These are phyloP conservation scores for Rubroboletus pulcherrimus DNA, from an alignment of 768 basidiomycete genomes.

Conservation along the genomic window DNA sequence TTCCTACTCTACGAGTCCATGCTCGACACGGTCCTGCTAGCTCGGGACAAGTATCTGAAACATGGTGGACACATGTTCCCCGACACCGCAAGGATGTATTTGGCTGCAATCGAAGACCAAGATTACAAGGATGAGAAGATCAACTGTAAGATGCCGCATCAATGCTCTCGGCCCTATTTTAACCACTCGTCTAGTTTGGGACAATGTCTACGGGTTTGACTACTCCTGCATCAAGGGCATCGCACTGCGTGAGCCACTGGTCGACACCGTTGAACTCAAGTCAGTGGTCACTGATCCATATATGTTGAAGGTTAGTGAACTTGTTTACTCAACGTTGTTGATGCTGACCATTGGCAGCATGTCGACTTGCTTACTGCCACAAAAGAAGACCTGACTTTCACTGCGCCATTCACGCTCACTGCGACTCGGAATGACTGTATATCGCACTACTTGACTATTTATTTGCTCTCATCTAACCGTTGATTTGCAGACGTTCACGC, in stretches of 20 bases:
- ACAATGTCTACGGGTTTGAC: conserved; percentile 99
- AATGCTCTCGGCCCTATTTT: not conserved
- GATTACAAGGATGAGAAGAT: conserved; percentile 99
- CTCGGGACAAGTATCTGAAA: conserved; percentile 95
- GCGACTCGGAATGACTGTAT: conserved; percentile 90
- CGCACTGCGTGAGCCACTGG: conserved; percentile 91
- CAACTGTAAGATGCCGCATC: conserved; percentile 60
- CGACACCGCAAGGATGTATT: conserved; percentile 85
- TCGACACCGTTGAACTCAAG: conserved; percentile 98
- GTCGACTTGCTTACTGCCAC: conserved; percentile 88
- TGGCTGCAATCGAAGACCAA: conserved; percentile 98
- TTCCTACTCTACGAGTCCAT: conserved; percentile 99
- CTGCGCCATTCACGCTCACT: conserved; percentile 69
- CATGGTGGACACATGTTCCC: conserved; percentile 92
- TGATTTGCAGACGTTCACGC: conserved; percentile 78
- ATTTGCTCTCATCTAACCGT: not conserved
- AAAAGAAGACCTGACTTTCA: conserved; percentile 93
- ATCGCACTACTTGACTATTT: conserved; percentile 24
- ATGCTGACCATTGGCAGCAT: conserved; percentile 46
- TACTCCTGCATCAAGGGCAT: conserved; percentile 99
- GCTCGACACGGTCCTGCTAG: conserved; percentile 96
- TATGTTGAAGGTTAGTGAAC: conserved; percentile 68
- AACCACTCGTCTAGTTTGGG: conserved; percentile 74
- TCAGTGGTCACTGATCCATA: conserved; percentile 92
- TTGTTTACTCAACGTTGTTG: not conserved